Conservation (phyloP, 116 monocot species). For the Iris pallida region DNA sequence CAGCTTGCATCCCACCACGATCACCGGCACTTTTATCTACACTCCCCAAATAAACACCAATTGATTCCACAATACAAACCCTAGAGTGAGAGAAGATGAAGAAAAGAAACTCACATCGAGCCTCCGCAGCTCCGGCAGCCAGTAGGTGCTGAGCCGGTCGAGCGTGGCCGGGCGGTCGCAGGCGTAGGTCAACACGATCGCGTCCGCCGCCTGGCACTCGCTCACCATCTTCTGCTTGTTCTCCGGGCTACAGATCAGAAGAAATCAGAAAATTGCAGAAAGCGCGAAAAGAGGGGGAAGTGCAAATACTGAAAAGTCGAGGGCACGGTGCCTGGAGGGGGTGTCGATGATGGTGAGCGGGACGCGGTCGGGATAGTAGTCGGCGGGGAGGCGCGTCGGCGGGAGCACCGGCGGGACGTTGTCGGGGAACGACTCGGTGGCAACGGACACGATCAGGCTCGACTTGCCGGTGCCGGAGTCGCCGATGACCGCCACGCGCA, state of each 20-base stretch:
- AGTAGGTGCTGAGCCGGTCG: slow-evolving; percentile 84
- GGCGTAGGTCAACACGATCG: slow-evolving; percentile 83
- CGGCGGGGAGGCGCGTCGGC: slow-evolving; percentile 81
- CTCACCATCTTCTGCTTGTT: slow-evolving; percentile 51
- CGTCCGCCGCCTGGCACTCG: slow-evolving; percentile 78
- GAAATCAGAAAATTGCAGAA: neutral
- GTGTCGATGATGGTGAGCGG: slow-evolving; percentile 97
- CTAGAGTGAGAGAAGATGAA: neutral
- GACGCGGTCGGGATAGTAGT: slow-evolving; percentile 90
- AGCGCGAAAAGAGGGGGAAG: neutral
- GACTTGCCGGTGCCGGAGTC: slow-evolving; percentile 87
- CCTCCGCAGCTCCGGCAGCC: slow-evolving; percentile 88
- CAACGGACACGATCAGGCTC: slow-evolving; percentile 82
- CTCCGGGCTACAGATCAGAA: slow-evolving; percentile 43
- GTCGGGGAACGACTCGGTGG: slow-evolving; percentile 88
- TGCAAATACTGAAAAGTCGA: neutral
- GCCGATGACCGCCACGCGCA: slow-evolving; percentile 78
- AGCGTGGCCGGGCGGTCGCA: slow-evolving; percentile 82
- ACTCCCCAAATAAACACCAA: neutral
- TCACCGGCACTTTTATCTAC: slow-evolving; percentile 86
- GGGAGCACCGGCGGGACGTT: slow-evolving; percentile 70
- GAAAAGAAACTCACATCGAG: slow-evolving; percentile 44
- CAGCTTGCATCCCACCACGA: slow-evolving; percentile 93
- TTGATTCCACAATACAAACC: neutral
- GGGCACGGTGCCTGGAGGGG: slow-evolving; percentile 41